Percentiles rank a stretch among this genome's conserved stretches.
Evolutionary conservation across 768 basidiomycete genomes (phyloP).

Genomic region (Arthromyces matolae): DNA sequence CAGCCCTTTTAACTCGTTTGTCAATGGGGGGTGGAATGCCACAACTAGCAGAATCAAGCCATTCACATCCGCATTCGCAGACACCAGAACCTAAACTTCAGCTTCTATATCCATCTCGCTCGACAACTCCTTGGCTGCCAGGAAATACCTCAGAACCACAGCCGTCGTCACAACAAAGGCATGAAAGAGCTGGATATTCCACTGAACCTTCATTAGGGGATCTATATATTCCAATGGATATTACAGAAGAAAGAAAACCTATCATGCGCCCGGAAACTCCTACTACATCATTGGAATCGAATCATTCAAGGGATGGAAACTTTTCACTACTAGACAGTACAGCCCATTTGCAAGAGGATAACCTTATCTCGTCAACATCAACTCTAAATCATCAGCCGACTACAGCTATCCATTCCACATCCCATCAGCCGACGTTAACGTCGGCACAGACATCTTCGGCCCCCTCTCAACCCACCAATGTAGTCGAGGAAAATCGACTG

Average conservation of each 20-base stretch:
- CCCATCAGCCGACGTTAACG: not conserved
- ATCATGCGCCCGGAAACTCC: not conserved
- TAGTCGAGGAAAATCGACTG: not conserved
- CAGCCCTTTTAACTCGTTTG: slow-evolving; percentile 10
- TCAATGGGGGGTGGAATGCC: not conserved
- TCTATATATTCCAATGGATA: slow-evolving; percentile 1
- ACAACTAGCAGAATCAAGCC: slow-evolving; percentile 4
- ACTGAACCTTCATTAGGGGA: not conserved
- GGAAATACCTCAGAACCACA: not conserved
- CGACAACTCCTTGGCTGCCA: not conserved
- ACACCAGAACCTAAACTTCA: too few relatives aligned
- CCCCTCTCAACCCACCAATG: not conserved
- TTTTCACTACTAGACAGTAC: not conserved
- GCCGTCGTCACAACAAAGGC: slow-evolving; percentile 6
- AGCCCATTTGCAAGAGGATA: not conserved
- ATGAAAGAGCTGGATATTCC: not conserved
- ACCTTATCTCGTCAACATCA: not conserved
- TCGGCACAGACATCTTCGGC: not conserved
- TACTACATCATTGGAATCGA: not conserved
- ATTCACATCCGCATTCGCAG: slow-evolving; percentile 4
- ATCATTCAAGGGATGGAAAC: not conserved
- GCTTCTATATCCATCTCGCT: slow-evolving; percentile 9
- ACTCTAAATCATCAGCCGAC: not conserved
- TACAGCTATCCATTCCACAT: not conserved
- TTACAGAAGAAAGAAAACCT: slow-evolving; percentile 5